Evolutionary conservation across 495 filamentous ascomycete genomes (phyloP), one percentile per base, ranked within the genome.

Genomic region (Wilcoxina mikolae): DNA sequence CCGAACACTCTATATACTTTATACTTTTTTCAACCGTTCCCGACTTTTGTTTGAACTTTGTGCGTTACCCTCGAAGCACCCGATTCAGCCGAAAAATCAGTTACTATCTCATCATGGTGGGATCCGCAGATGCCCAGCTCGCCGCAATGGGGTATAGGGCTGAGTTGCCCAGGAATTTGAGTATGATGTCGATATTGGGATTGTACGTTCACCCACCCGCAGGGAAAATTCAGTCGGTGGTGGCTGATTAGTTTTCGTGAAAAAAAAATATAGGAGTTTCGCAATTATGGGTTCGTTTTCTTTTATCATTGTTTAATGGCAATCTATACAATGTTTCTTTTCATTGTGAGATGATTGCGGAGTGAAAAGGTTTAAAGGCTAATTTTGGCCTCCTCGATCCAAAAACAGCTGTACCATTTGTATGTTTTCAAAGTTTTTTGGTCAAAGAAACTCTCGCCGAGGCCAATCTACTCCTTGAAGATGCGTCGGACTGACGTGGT

Each of bases 81-180:
- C n/a, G n/a, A n/a, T n/a, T n/a, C n/a, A n/a, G n/a, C n/a, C n/a
- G n/a, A n/a, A n/a, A n/a, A n/a, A n/a, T n/a, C n/a, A n/a, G n/a
- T n/a, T n/a, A n/a, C n/a, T n/a, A n/a, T n/a, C n/a, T n/a, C n/a
- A 1, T 39, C 35, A 39, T 15, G 35, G 35, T 15, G 12, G 35
- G 20, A 15, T 60, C 63, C 33, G 67, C 69, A 26, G 76, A 79
- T 60, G 70, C 72, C 18, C 73, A 75, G 38, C 66, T 83, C 67
- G 78, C 77, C n/a, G 72, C 70, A 59, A 72, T 83, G 71, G 80
- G 80, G 46, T 80, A 83, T 65, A 80, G 75, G 70, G 68, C 73
- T 17, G 80, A 83, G 54, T 59, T 83, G 58, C 77, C 79, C 26
- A 73, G 79, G 43, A 76, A 78, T 46, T 61, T 82, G 60, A 77